Evolutionary conservation across 805 yeast species (phyloP), one percentile per base, ranked within the genome.

Genomic region (Schizosaccharomyces cryophilus): DNA sequence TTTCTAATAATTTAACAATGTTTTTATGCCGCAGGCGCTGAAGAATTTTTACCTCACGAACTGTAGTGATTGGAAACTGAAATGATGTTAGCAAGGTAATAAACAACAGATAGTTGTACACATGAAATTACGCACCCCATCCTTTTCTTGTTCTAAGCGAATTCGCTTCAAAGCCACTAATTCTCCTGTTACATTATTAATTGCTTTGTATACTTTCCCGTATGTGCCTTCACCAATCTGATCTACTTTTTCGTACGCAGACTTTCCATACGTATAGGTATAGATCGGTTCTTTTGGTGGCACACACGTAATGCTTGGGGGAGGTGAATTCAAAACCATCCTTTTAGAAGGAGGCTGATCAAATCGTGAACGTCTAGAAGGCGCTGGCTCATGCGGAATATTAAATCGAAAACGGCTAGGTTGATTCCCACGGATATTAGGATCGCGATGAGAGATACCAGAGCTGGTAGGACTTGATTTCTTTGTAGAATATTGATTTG

Each of bases 161-260:
- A 93, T 74, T 65, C 83, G 78, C 69, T 93, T 93, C 67, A 93
- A 74, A 0, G 98, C 98, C n/a, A 88, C 93, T 65, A 78, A 73
- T 62, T 79, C 81, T 1, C 79, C 77, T 0, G 95, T 86, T 4
- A 79, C 73, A 17, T 73, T 72, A 69, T 93, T 88, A 59, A 74
- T 75, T 0, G 96, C 95, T 68, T 88, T 87, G 73, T 85, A 88
- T 24, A 93, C 99, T 69, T 87, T 88, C 21, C 98, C 98, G 70
- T 93, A 93, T 0, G 97, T 93, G 9, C 98, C 98, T 72, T 93
- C 97, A n/a, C 98, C 98, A 4, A 93, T 97, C 69, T 93, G 97
- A 51, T 80, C 77, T 0, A 86, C 80, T 61, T 89, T 75, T 64
- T 83, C 83, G 69, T 84, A 87, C 1, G 78, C 69, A 13, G 76